Percentiles rank a stretch among this genome's conserved stretches.
Conservation (phyloP, 2,329 filamentous ascomycete species). For the Phoma herbarum region DNA sequence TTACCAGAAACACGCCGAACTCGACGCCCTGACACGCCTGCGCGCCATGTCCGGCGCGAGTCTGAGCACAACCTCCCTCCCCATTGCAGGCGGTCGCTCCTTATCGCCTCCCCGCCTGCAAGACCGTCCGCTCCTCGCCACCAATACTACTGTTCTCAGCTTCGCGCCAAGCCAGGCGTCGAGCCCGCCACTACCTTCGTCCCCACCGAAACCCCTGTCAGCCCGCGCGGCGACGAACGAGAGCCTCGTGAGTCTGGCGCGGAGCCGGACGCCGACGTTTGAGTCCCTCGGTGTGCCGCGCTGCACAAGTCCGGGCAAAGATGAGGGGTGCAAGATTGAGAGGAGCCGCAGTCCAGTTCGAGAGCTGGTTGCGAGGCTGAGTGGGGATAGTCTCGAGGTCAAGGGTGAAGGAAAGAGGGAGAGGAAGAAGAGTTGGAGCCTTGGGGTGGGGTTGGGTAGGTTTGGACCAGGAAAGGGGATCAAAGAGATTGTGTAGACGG, state of each 20-base stretch:
- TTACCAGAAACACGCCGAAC: not conserved
- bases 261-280: slow-evolving; percentile 16
- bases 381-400: slow-evolving; percentile 23
- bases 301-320: not conserved
- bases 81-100: slow-evolving; percentile 31
- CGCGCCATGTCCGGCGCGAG: slow-evolving; percentile 19
- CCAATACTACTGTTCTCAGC: not conserved
- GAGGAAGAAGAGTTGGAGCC: slow-evolving; percentile 43
- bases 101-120: slow-evolving; percentile 14
- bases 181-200: slow-evolving; percentile 2
- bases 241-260: not conserved
- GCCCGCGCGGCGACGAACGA: not conserved
- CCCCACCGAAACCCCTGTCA: not conserved
- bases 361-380: slow-evolving; percentile 24
- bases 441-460: slow-evolving; percentile 31
- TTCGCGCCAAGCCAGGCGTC: not conserved
- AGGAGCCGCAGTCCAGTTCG: slow-evolving; percentile 7
- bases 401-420: slow-evolving; percentile 23
- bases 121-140: slow-evolving; percentile 13
- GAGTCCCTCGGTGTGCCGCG: slow-evolving; percentile 17
- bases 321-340: slow-evolving; percentile 1
- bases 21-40: slow-evolving; percentile 9
- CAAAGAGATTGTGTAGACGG: slow-evolving; percentile 36
- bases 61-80: slow-evolving; percentile 32
- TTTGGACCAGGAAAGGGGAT: slow-evolving; percentile 37